phyloP scores from a whole-genome alignment of 148 eudicot species.

The Heliosperma pusillum region DNA sequence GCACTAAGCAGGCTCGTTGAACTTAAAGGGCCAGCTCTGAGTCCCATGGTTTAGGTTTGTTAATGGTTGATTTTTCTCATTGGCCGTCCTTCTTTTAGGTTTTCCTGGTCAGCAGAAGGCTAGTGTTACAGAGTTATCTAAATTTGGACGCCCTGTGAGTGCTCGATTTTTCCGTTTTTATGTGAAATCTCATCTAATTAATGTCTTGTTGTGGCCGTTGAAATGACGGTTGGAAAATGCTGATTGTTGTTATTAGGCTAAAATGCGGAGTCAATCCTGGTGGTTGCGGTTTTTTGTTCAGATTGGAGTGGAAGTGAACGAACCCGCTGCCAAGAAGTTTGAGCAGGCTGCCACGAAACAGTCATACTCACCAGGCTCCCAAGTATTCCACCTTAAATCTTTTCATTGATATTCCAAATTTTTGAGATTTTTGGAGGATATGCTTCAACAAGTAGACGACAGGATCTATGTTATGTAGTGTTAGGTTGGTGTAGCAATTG shows the following conservation, averaged over 20 bases:
- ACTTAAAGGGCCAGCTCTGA: too few species aligned
- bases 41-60: not conserved
- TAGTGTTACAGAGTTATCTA: slow-evolving; percentile 74
- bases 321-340: slow-evolving; percentile 68
- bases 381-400: slow-evolving; percentile 85
- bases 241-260: slow-evolving; percentile 45
- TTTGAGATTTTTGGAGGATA: not conserved
- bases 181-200: not conserved
- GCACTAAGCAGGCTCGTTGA: too few species aligned
- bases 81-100: slow-evolving; percentile 32
- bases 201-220: not conserved
- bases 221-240: not conserved
- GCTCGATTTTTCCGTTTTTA: not conserved
- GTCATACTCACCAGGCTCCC: slow-evolving; percentile 58
- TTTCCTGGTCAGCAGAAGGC: slow-evolving; percentile 75
- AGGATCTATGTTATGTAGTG: slow-evolving; percentile 23
- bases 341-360: slow-evolving; percentile 67
- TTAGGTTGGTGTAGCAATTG: slow-evolving; percentile 29
- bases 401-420: slow-evolving; percentile 31
- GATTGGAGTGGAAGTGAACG: slow-evolving; percentile 72
- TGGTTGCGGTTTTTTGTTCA: slow-evolving; percentile 75
- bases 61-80: not conserved
- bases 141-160: slow-evolving; percentile 91
- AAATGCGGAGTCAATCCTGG: slow-evolving; percentile 81
- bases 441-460: slow-evolving; percentile 10